phyloP scores from a whole-genome alignment of 225 moss, liverwort and hornwort genomes.

The Bryum argenteum region DNA sequence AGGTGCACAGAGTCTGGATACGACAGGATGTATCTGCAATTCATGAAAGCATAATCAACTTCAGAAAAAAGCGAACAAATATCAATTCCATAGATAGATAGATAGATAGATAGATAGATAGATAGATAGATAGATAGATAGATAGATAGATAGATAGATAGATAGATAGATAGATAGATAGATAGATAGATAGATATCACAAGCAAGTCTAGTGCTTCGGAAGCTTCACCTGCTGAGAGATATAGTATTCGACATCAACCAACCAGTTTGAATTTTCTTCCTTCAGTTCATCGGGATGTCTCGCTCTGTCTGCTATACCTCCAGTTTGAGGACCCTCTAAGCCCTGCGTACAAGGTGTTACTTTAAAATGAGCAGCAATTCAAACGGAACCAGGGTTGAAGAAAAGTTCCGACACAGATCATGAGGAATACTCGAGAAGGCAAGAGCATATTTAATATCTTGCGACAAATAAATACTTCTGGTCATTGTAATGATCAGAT shows the following conservation, averaged over 20 bases:
- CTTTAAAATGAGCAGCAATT: slow-evolving; percentile 20
- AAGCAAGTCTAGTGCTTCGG: slow-evolving; percentile 9
- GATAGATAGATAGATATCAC: not conserved
- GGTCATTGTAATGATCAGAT: not conserved
- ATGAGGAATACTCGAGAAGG: not conserved
- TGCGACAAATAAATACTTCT: not conserved
- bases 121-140: not conserved
- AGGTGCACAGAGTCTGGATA: slow-evolving; percentile 86
- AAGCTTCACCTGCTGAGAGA: slow-evolving; percentile 83
- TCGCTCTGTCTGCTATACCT: slow-evolving; percentile 91
- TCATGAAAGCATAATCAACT: slow-evolving; percentile 8
- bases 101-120: not conserved
- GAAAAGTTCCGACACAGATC: not conserved
- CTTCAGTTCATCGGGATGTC: slow-evolving; percentile 98
- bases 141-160: not conserved
- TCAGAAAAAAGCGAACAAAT: not conserved
- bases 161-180: not conserved
- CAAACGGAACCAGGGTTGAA: not conserved
- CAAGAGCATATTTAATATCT: slow-evolving; percentile 5
- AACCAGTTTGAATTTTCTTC: slow-evolving; percentile 65
- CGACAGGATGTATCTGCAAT: slow-evolving; percentile 91
- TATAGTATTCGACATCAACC: slow-evolving; percentile 95
- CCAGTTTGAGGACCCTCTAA: slow-evolving; percentile 50
- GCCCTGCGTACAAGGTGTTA: slow-evolving; percentile 50
- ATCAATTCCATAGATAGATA: not conserved